Percentiles rank a stretch among this genome's conserved stretches.
Conservation (phyloP, 441 rosid species). For the Gossypium lobatum region DNA sequence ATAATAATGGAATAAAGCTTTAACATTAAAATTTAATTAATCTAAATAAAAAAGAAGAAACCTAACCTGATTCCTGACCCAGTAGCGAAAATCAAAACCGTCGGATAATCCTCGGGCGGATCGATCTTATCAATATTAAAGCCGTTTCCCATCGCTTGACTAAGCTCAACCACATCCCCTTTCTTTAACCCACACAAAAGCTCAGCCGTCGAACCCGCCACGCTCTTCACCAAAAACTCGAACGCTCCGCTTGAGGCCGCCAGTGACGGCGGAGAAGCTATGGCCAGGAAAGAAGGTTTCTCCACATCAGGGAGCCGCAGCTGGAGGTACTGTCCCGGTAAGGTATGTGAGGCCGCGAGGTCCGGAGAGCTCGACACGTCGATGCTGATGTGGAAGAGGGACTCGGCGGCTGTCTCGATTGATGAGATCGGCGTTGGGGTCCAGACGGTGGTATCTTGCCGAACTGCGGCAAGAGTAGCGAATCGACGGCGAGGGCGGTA, state of each 20-base stretch:
- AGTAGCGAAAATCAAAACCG: constrained; percentile 86
- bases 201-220: constrained; percentile 87
- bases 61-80: constrained; percentile 91
- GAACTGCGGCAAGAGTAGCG: constrained; percentile 62
- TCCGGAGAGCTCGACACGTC: constrained; percentile 75
- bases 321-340: constrained; percentile 90
- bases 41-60: not conserved
- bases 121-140: constrained; percentile 55
- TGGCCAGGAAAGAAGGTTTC: constrained; percentile 80
- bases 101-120: constrained; percentile 59
- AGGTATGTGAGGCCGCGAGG: constrained; percentile 55
- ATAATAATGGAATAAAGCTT: not conserved
- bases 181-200: constrained; percentile 63
- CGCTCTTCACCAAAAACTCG: constrained; percentile 77
- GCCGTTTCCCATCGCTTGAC: constrained; percentile 71
- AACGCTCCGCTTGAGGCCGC: constrained; percentile 57
- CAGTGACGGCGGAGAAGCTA: constrained; percentile 75
- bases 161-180: constrained; percentile 85
- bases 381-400: constrained; percentile 70
- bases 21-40: not conserved
- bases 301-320: constrained; percentile 61
- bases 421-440: constrained; percentile 58
- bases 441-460: constrained; percentile 75
- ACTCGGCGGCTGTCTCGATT: constrained; percentile 64
- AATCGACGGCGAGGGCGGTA: constrained; percentile 28